A percentile compares a stretch with the other conserved stretches of the same genome.
These are phyloP conservation scores for Irpex lacteus DNA, from an alignment of 1,284 basidiomycete genomes.

Conservation along the genomic window DNA sequence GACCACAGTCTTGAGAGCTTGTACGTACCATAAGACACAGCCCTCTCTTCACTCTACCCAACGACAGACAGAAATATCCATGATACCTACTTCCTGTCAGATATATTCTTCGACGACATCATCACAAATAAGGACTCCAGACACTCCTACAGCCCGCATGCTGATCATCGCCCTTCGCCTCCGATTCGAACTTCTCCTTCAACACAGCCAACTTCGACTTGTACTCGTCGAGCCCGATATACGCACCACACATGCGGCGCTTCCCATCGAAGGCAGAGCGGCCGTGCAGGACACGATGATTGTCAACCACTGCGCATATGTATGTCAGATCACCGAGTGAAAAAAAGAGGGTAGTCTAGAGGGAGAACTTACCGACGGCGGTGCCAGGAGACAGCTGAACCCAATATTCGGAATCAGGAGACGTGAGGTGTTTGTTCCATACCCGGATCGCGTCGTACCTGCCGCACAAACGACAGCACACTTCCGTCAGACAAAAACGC, in stretches of 20 bases:
- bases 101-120: neutral
- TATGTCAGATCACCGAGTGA: neutral
- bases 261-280: constrained; percentile 86
- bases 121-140: constrained; percentile 29
- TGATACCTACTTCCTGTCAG: too few relatives aligned
- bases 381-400: constrained; percentile 84
- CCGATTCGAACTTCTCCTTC: constrained; percentile 46
- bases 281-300: constrained; percentile 93
- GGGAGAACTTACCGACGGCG: constrained; percentile 64
- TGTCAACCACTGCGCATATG: constrained; percentile 74
- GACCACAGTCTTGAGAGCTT: too few relatives aligned
- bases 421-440: constrained; percentile 79
- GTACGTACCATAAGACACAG: too few relatives aligned
- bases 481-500: neutral
- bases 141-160: constrained; percentile 28
- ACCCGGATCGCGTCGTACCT: constrained; percentile 83
- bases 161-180: constrained; percentile 12
- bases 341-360: neutral
- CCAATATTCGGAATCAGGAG: constrained; percentile 89
- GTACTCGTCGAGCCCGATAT: constrained; percentile 90
- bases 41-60: too few relatives aligned
- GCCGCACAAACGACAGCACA: constrained; percentile 9
- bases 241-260: constrained; percentile 93
- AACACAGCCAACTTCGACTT: constrained; percentile 74
- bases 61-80: too few relatives aligned